phyloP scores from a whole-genome alignment of 305 asterid genomes.

The Rubia tinctorum region DNA sequence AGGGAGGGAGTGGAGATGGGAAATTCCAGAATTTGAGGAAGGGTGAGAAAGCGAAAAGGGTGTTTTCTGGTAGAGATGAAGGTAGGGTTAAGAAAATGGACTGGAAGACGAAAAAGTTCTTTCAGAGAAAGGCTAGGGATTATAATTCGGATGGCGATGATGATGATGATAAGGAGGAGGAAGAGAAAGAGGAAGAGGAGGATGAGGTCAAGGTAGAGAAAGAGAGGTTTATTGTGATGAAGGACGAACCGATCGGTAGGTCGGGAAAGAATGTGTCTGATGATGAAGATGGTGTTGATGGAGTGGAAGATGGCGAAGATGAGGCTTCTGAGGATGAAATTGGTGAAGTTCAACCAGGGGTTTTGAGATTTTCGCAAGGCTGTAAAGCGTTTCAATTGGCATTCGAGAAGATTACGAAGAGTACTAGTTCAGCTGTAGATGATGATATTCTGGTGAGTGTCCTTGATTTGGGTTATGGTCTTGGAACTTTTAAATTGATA shows the following conservation, averaged over 20 bases:
- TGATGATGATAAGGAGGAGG: slow-evolving; percentile 34
- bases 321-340: slow-evolving; percentile 76
- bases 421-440: slow-evolving; percentile 27
- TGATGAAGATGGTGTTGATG: not conserved
- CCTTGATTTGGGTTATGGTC: not conserved
- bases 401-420: slow-evolving; percentile 71
- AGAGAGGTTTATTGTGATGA: not conserved
- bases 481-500: not conserved
- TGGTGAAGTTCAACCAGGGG: slow-evolving; percentile 66
- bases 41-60: not conserved
- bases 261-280: not conserved
- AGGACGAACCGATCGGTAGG: not conserved
- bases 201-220: slow-evolving; percentile 15
- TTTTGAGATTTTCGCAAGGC: slow-evolving; percentile 63
- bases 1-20: slow-evolving; percentile 6
- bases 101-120: slow-evolving; percentile 1
- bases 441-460: slow-evolving; percentile 52
- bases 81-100: slow-evolving; percentile 11
- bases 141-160: slow-evolving; percentile 67
- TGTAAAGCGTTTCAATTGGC: slow-evolving; percentile 67
- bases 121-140: slow-evolving; percentile 37
- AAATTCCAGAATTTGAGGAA: slow-evolving; percentile 1
- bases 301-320: slow-evolving; percentile 17
- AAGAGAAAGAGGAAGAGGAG: slow-evolving; percentile 25
- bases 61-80: slow-evolving; percentile 1